Percentiles rank a stretch among this genome's conserved stretches.
These are phyloP conservation scores for Haberlea rhodopensis DNA, from an alignment of 257 asterid species.

Conservation along the genomic window DNA sequence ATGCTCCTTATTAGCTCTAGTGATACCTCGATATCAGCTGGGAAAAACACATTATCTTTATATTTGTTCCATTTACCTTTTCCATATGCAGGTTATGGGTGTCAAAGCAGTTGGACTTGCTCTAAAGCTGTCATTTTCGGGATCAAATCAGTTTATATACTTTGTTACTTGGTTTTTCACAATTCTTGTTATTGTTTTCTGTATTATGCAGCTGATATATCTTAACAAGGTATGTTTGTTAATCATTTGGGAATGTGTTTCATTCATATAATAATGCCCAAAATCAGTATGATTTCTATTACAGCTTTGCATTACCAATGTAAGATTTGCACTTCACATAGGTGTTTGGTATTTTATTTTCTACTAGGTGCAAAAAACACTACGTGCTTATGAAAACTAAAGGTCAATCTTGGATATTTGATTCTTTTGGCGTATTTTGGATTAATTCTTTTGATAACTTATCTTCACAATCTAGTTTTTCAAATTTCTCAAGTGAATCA, in stretches of 20 bases:
- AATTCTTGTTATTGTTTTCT: slow-evolving; percentile 44
- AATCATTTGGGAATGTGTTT: not conserved
- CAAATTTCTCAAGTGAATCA: not conserved
- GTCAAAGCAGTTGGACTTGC: slow-evolving; percentile 85
- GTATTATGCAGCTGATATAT: slow-evolving; percentile 68
- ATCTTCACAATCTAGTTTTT: not conserved
- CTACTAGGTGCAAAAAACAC: not conserved
- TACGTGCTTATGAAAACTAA: not conserved
- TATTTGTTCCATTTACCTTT: not conserved
- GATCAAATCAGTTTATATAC: slow-evolving; percentile 70
- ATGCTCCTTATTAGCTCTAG: slow-evolving; percentile 11
- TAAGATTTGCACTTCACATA: not conserved
- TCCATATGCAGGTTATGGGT: slow-evolving; percentile 57
- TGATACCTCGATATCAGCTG: not conserved
- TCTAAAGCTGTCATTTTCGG: slow-evolving; percentile 56
- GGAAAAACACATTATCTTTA: not conserved
- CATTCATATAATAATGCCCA: not conserved
- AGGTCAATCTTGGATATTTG: too few relatives aligned
- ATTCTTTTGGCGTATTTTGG: not conserved
- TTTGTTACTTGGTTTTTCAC: slow-evolving; percentile 81
- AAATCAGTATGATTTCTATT: too few relatives aligned
- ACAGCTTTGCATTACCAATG: not conserved
- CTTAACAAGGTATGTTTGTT: slow-evolving; percentile 60
- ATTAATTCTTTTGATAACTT: not conserved
- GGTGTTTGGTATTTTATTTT: not conserved